Percentiles rank a stretch among this genome's conserved stretches.
Conservation (phyloP, 169 alveolate genomes). For the Fabrea salina region DNA sequence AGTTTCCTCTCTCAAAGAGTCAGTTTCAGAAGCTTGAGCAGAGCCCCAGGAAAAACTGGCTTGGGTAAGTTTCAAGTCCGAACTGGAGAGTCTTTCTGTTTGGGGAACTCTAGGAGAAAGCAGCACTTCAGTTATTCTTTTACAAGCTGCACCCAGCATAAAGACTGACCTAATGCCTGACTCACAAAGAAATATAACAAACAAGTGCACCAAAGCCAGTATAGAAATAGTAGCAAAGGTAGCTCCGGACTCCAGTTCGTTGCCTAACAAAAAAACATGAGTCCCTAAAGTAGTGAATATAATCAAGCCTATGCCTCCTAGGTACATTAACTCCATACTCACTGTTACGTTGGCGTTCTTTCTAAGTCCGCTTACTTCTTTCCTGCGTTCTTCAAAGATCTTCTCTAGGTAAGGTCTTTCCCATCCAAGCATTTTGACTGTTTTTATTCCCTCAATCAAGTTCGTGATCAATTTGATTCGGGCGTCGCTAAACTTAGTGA, state of each 20-base stretch:
- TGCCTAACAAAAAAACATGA: not conserved
- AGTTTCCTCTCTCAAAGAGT: no score
- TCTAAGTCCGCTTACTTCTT: not conserved
- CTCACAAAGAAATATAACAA: not conserved
- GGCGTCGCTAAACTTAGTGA: constrained; percentile 12
- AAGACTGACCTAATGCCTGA: not conserved
- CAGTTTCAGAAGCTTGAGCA: no score
- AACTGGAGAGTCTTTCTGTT: no score
- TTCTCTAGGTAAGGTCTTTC: constrained; percentile 10
- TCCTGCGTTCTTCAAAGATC: not conserved
- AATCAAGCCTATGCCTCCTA: not conserved
- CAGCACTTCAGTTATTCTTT: not conserved
- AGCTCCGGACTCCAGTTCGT: not conserved
- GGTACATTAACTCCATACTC: no score
- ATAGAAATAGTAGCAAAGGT: not conserved
- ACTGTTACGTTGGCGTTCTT: no score
- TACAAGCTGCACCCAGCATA: not conserved
- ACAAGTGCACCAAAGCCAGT: not conserved
- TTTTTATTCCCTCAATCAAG: constrained; percentile 19
- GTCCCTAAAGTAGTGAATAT: not conserved
- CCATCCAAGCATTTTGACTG: constrained; percentile 24
- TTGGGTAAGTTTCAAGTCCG: no score
- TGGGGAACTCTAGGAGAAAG: no score
- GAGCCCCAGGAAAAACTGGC: no score
- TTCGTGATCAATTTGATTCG: constrained; percentile 1